Evolutionary conservation across 192 early-diverging fungal species (phyloP), one percentile per base, ranked within the genome.

Genomic region (Coemansia sp.): DNA sequence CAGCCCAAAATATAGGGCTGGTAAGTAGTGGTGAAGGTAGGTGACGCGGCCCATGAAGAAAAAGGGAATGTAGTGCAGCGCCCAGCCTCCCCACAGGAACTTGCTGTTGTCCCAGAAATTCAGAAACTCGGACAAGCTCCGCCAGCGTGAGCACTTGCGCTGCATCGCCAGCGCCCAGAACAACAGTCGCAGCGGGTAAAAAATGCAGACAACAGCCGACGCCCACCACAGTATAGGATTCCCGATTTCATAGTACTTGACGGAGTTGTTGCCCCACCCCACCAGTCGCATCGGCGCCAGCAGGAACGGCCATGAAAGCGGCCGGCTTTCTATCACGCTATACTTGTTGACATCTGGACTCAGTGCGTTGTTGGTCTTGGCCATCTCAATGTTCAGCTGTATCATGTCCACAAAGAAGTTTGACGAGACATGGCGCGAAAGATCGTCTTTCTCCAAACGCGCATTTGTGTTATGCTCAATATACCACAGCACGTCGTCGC

Each of bases 1-100:
- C 64, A 89, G 90, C 25, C 85, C 90, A 82, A 94, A 91, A 53
- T 96, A 90, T 32, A 89, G 87, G 5, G 91, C 87, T 1, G 94
- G 95, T 56, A 97, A 78, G 74, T 98, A 98, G 81, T 98, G 96
- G 83, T 98, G 96, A 64, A 98, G 72, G 76, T 96, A 98, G 6
- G 95, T 85, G 57, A 90, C 88, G 39, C 96, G 89, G 22, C 93
- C 94, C 92, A 94, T 93, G 51, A 94, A 63, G 73, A 92, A 95
- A 85, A 96, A 97, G 32, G 96, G 95, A 9, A 92, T 31, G 74
- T 92, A 97, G 76, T 97, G 95, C 62, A 96, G 74, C 20, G 82
- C 67, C 91, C 93, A 98, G 25, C 86, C 89, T 51, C 93, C 67
- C 64, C 91, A 88, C 68, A 97, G 85, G 84, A 95, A 95, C 32